Percentiles rank a stretch among this genome's conserved stretches.
Conservation (phyloP, 2,329 filamentous ascomycete species). For the Penicillium sp. region DNA sequence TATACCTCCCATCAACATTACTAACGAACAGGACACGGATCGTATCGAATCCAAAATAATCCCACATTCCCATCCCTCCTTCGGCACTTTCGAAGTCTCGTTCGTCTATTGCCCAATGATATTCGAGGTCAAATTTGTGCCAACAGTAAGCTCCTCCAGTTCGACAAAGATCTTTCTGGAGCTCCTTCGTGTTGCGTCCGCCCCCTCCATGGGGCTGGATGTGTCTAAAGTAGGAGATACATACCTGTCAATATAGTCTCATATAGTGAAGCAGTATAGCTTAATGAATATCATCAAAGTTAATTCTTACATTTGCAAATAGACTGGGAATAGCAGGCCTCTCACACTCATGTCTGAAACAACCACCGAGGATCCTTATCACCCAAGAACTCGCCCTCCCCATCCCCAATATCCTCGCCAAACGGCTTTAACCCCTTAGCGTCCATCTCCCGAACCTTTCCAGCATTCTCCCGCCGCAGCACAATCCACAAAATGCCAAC, state of each 20-base stretch:
- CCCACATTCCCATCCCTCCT: background rate
- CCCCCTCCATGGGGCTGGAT: conserved; percentile 37
- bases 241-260: conserved; percentile 22
- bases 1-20: background rate
- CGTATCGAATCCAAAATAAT: background rate
- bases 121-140: conserved; percentile 49
- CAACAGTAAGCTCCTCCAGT: conserved; percentile 35
- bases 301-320: background rate
- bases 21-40: conserved; percentile 1
- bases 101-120: conserved; percentile 41
- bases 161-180: conserved; percentile 26
- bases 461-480: conserved; percentile 59
- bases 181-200: conserved; percentile 47
- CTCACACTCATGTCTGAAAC: conserved; percentile 56
- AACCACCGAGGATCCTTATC: conserved; percentile 66
- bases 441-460: conserved; percentile 50
- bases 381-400: conserved; percentile 56
- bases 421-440: conserved; percentile 31
- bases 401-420: conserved; percentile 49
- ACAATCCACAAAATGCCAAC: conserved; percentile 55
- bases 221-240: conserved; percentile 48
- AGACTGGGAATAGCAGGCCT: too few species aligned
- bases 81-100: conserved; percentile 48
- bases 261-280: background rate
- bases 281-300: background rate